Conservation (phyloP, 2,329 filamentous ascomycete genomes). For the Pezicula radicicola region DNA sequence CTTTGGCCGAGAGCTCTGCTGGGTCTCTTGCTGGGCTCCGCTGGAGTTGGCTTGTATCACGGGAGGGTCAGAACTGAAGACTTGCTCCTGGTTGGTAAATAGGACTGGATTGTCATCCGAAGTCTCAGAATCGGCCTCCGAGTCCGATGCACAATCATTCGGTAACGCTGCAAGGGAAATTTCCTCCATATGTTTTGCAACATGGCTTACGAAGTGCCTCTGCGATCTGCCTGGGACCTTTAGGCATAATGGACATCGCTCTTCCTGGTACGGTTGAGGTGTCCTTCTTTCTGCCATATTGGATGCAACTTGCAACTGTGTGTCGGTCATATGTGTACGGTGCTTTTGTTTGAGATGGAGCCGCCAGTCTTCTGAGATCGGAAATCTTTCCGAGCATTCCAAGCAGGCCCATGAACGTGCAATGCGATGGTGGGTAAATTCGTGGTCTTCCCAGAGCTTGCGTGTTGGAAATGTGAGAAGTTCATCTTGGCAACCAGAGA, state of each 20-base stretch:
- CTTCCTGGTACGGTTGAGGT: background rate
- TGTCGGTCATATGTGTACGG: background rate
- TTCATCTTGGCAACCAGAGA: slow-evolving; percentile 4
- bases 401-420: background rate
- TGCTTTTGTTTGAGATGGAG: slow-evolving; percentile 1
- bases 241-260: slow-evolving; percentile 6
- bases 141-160: background rate
- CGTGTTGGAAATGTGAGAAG: slow-evolving; percentile 4
- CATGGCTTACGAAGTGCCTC: slow-evolving; percentile 6
- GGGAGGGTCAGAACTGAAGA: no score
- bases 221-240: slow-evolving; percentile 3
- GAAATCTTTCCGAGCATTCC: background rate
- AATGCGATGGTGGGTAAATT: slow-evolving; percentile 4
- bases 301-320: background rate
- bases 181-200: slow-evolving; percentile 9
- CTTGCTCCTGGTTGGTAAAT: no score
- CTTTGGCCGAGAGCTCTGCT: no score
- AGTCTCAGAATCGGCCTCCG: no score
- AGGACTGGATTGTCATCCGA: no score
- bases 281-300: background rate
- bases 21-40: no score
- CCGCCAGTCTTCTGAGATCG: background rate
- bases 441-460: slow-evolving; percentile 6
- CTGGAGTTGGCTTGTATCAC: no score
- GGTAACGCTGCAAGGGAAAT: slow-evolving; percentile 6